Evolutionary conservation across 1,284 basidiomycete species (phyloP).

Genomic region (Sanghuangporus sanghuang): DNA sequence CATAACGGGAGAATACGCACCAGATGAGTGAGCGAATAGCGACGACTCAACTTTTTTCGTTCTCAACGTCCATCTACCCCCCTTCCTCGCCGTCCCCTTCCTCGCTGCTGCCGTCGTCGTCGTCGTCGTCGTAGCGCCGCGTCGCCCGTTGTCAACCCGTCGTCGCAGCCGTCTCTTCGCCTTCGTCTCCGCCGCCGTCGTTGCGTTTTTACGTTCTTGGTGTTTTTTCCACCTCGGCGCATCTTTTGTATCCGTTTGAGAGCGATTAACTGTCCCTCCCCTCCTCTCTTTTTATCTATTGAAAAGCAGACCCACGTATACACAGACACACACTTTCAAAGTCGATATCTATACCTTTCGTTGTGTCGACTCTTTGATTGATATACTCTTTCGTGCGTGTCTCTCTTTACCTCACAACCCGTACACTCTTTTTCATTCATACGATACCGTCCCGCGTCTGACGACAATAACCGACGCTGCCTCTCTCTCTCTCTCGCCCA

Average conservation of each 20-base stretch:
- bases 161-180: background rate
- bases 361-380: background rate
- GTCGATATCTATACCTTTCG: slow-evolving; percentile 11
- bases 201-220: background rate
- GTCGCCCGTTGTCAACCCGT: background rate
- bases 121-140: slow-evolving; percentile 8
- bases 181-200: slow-evolving; percentile 8
- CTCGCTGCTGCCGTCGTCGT: slow-evolving; percentile 2
- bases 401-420: slow-evolving; percentile 16
- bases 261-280: background rate
- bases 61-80: slow-evolving; percentile 12
- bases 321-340: background rate
- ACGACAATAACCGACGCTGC: background rate
- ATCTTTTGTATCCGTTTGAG: slow-evolving; percentile 13
- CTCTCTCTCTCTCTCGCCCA: slow-evolving; percentile 8
- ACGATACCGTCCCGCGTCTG: background rate
- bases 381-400: slow-evolving; percentile 16
- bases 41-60: slow-evolving; percentile 9
- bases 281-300: slow-evolving; percentile 7
- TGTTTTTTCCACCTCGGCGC: background rate
- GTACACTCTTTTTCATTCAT: slow-evolving; percentile 11
- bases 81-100: slow-evolving; percentile 11
- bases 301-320: background rate
- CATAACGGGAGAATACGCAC: background rate
- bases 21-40: background rate